A percentile compares a stretch with the other conserved stretches of the same genome.
Conservation (phyloP, 208 protist genomes). For the Trypanosoma cruzi region DNA sequence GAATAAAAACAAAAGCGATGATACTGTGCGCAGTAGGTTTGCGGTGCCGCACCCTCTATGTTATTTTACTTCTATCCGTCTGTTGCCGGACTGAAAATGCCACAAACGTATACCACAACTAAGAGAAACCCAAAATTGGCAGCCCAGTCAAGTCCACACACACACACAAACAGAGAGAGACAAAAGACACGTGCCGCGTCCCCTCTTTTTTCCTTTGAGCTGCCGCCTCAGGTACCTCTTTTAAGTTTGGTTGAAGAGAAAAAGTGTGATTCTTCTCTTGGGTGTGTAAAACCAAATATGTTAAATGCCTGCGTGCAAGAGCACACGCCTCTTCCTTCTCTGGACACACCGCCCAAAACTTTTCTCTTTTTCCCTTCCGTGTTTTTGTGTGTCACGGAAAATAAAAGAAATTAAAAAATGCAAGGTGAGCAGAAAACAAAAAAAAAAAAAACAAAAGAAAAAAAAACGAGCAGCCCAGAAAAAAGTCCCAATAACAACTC, state of each 20-base stretch:
- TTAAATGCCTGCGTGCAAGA: not conserved
- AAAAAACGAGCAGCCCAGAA: no score
- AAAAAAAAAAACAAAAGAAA: conserved; percentile 21
- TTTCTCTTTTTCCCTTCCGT: not conserved
- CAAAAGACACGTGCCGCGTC: not conserved
- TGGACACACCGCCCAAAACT: not conserved
- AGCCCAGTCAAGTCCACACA: not conserved
- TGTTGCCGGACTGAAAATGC: not conserved
- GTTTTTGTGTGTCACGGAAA: not conserved
- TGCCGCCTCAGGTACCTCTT: no score
- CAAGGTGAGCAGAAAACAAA: not conserved
- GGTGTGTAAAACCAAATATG: no score
- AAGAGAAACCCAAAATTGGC: not conserved
- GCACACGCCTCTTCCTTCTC: not conserved
- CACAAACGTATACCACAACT: not conserved
- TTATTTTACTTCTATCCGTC: not conserved
- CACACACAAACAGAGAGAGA: not conserved
- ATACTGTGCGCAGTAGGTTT: not conserved
- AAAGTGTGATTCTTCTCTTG: no score
- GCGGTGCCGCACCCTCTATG: not conserved
- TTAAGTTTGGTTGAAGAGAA: no score
- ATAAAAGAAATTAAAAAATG: conserved; percentile 12
- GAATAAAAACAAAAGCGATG: not conserved
- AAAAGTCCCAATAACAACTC: no score
- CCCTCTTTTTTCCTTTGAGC: not conserved